Evolutionary conservation across 192 early-diverging fungal genomes (phyloP), one percentile per base, ranked within the genome.

Genomic region (Coemansia asiatica): DNA sequence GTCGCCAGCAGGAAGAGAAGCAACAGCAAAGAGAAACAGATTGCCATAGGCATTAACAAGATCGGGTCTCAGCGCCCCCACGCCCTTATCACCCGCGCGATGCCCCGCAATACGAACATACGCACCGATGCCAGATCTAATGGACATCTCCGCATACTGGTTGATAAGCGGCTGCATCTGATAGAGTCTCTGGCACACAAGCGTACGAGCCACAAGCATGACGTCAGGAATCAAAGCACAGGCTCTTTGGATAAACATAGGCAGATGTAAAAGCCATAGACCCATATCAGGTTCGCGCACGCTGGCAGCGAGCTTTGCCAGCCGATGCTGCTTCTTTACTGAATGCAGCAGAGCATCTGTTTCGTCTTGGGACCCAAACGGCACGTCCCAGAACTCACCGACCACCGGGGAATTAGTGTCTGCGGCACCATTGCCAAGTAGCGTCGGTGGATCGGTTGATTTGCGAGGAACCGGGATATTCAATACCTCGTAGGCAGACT

Each of bases 81-180:
- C 56, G 0, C 58, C 54, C 56, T 63, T 71, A 29, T 66, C 74
- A 40, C 68, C 60, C 1, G 54, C 40, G 16, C 46, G 61, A 16
- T 48, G 61, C 8, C 60, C 64, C n/a, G 56, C 8, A n/a, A 44
- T 46, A 21, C 68, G 64, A 16, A 71, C 27, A 40, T 68, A 53
- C 3, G 56, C 49, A 15, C 44, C 22, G 67, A 44, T 25, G 7
- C 40, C 40, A 44, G 67, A 28, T n/a, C 62, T 56, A 18, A 71
- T 65, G 8, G 81, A 72, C 15, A 74, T 60, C 4, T 83, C 82
- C 4, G 82, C 67, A 29, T 83, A 83, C 58, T 83, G 76, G 51
- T 60, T 61, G 67, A 83, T 75, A 68, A 83, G 64, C 35, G 73
- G 64, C 64, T 76, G 77, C 78, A 84, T 76, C 63, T 81, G 77